Evolutionary conservation across 2,329 filamentous ascomycete genomes (phyloP).

Genomic region (Camptophora hylomeconis): DNA sequence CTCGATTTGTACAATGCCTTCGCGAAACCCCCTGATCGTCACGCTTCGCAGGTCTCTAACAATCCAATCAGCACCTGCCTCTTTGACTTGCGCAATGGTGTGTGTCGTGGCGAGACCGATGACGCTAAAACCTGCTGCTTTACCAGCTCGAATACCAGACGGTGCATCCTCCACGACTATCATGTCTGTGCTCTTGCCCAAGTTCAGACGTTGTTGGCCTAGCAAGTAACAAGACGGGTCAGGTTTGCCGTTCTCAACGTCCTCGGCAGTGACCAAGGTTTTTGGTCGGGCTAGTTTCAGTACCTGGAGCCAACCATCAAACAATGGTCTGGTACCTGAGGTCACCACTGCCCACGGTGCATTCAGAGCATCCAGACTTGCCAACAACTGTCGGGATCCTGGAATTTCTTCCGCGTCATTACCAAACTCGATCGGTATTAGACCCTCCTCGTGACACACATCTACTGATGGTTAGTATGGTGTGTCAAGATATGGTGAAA

Average conservation of each 20-base stretch:
- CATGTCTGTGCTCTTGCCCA: conserved; percentile 36
- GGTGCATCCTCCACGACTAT: conserved; percentile 84
- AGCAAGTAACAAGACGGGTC: conserved; percentile 62
- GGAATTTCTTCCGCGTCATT: conserved; percentile 73
- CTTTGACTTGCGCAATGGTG: conserved; percentile 54
- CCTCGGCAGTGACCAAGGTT: conserved; percentile 61
- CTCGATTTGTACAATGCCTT: conserved; percentile 11
- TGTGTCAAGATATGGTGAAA: background rate
- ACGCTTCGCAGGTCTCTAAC: conserved; percentile 68
- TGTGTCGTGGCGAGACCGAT: conserved; percentile 79
- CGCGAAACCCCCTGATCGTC: conserved; percentile 35
- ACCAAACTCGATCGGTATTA: conserved; percentile 65
- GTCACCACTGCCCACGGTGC: conserved; percentile 76
- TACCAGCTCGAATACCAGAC: conserved; percentile 70
- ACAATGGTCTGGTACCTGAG: conserved; percentile 53
- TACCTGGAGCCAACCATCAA: conserved; percentile 58
- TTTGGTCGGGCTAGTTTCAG: conserved; percentile 52
- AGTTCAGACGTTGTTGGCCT: conserved; percentile 48
- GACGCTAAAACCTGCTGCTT: conserved; percentile 74
- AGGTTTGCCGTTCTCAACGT: conserved; percentile 62
- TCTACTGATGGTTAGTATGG: conserved; percentile 38
- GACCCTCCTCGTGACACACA: conserved; percentile 62
- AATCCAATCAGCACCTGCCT: conserved; percentile 77
- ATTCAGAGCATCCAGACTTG: conserved; percentile 46
- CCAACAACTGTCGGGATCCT: conserved; percentile 60